Conservation (phyloP, 441 rosid genomes). For the Melastoma candidum region DNA sequence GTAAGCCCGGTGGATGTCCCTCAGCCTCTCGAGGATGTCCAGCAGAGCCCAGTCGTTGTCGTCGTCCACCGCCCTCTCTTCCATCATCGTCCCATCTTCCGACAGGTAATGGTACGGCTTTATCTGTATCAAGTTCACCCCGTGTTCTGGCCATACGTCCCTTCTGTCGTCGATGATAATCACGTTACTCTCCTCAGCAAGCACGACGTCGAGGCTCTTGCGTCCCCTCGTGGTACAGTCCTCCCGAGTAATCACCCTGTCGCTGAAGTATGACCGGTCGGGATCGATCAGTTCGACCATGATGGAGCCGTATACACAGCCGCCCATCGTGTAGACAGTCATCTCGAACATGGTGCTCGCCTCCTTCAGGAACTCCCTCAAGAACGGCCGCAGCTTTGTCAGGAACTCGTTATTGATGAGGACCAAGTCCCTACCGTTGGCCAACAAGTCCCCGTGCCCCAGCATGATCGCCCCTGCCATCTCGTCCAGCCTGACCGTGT, state of each 20-base stretch:
- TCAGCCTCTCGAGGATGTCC: no score
- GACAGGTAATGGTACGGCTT: neutral
- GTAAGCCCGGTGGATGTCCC: no score
- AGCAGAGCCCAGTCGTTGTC: no score
- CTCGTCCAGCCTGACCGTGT: neutral
- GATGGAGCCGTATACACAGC: neutral
- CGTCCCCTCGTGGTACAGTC: neutral
- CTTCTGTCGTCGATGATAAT: neutral
- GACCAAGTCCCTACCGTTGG: no score
- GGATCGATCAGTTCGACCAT: conserved; percentile 7
- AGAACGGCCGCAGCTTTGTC: no score
- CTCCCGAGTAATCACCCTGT: conserved; percentile 6
- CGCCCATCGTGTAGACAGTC: conserved; percentile 3
- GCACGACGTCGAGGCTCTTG: conserved; percentile 10
- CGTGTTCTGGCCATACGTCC: neutral
- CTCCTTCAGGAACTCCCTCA: conserved; percentile 3
- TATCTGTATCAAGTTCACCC: conserved; percentile 1
- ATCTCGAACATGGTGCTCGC: conserved; percentile 3
- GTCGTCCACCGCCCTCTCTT: no score
- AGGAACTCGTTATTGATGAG: no score
- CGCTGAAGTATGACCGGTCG: neutral
- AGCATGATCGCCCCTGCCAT: no score
- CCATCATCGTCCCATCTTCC: no score
- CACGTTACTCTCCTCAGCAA: conserved; percentile 4
- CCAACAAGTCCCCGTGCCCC: no score